Evolutionary conservation across 2,329 filamentous ascomycete genomes (phyloP).

Genomic region (Aspergillus candidus): DNA sequence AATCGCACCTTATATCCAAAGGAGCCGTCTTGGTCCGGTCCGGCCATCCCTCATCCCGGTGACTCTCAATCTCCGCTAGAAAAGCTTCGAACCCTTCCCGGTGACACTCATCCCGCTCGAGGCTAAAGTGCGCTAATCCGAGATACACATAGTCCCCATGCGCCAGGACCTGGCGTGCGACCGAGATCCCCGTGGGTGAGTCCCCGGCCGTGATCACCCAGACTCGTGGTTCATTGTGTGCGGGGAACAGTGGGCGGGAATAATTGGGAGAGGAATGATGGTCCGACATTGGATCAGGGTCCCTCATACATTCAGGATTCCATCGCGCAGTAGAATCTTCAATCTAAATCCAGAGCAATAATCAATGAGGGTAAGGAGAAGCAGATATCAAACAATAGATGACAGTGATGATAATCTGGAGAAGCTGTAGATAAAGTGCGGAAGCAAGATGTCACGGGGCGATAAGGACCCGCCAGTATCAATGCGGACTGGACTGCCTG

Average conservation of each 20-base stretch:
- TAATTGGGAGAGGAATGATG: conserved; percentile 28
- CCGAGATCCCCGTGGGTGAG: conserved; percentile 74
- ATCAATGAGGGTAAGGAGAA: no score
- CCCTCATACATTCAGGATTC: conserved; percentile 19
- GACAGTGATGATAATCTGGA: no score
- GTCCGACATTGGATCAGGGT: conserved; percentile 31
- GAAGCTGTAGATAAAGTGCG: no score
- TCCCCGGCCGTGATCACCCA: conserved; percentile 89
- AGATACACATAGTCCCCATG: conserved; percentile 89
- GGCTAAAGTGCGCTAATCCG: conserved; percentile 71
- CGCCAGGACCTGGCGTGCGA: conserved; percentile 74
- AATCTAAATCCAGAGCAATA: no score
- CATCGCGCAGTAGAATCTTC: conserved; percentile 18
- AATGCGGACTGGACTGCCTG: no score
- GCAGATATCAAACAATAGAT: no score
- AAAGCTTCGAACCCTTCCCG: conserved; percentile 76
- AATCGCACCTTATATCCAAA: conserved; percentile 49
- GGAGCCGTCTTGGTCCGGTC: conserved; percentile 63
- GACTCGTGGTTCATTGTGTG: conserved; percentile 65
- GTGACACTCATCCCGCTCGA: conserved; percentile 65
- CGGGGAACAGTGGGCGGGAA: conserved; percentile 48
- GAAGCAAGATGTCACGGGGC: no score
- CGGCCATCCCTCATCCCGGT: conserved; percentile 70
- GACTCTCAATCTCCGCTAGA: conserved; percentile 54
- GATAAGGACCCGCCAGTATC: no score